Conservation (phyloP, 169 alveolate species). For the Cytauxzoon felis region DNA sequence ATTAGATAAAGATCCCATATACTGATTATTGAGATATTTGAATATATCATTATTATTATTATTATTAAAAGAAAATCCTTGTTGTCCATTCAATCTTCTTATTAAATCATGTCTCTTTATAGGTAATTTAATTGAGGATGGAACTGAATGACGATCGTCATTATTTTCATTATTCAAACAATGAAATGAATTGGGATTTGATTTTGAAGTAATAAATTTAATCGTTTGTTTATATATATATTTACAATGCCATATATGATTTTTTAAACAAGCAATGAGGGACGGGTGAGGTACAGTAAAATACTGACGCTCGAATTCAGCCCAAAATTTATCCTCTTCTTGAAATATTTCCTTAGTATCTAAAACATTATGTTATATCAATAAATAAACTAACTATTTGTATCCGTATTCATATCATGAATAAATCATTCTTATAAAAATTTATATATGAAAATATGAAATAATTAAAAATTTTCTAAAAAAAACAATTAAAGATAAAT, state of each 20-base stretch:
- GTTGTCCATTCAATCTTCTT: not conserved
- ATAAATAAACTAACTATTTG: conserved; percentile 2
- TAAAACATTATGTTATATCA: not conserved
- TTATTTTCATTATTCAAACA: too few relatives aligned
- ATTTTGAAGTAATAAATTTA: conserved; percentile 4
- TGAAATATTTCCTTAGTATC: conserved; percentile 37
- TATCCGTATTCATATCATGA: conserved; percentile 20
- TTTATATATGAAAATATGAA: too few relatives aligned
- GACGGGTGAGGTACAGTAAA: conserved; percentile 42
- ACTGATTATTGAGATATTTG: conserved; percentile 1
- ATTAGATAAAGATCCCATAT: not conserved
- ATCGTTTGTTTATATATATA: conserved; percentile 18
- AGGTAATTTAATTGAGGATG: conserved; percentile 8
- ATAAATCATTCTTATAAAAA: too few relatives aligned
- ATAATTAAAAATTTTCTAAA: too few relatives aligned
- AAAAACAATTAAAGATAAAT: too few relatives aligned
- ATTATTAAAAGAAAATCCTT: not conserved
- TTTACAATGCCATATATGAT: conserved; percentile 59
- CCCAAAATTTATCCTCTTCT: conserved; percentile 62
- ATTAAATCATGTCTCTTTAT: not conserved
- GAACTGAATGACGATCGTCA: not conserved
- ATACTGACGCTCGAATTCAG: conserved; percentile 54
- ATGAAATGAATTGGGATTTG: not conserved
- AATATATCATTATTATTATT: not conserved
- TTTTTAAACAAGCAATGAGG: conserved; percentile 39